A percentile compares a stretch with the other conserved stretches of the same genome.
phyloP scores from a whole-genome alignment of 768 basidiomycete species.

The Termitomyces sp. region DNA sequence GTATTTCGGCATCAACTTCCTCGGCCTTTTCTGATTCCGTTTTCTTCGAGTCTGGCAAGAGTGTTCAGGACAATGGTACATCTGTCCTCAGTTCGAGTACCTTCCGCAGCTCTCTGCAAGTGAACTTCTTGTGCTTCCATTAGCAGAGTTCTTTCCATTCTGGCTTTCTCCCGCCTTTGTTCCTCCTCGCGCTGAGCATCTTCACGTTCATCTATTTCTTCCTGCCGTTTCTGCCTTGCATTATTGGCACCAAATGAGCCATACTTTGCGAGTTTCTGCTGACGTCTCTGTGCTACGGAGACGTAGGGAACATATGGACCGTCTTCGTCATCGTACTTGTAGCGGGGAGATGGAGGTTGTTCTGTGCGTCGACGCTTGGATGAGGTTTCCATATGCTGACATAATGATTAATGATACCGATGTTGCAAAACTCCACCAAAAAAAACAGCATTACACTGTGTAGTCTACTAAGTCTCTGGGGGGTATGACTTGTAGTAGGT shows the following conservation, averaged over 20 bases:
- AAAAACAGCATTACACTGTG: no score
- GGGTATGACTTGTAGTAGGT: not conserved
- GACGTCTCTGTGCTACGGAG: constrained; percentile 78
- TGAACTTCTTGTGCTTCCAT: constrained; percentile 96
- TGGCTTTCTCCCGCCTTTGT: constrained; percentile 58
- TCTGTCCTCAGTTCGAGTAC: constrained; percentile 27
- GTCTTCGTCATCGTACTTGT: constrained; percentile 58
- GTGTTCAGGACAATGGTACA: not conserved
- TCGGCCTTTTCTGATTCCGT: constrained; percentile 79
- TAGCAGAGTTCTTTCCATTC: constrained; percentile 84
- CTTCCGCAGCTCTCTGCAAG: constrained; percentile 72
- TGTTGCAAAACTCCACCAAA: no score
- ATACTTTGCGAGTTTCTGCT: constrained; percentile 74
- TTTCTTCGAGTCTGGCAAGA: constrained; percentile 69
- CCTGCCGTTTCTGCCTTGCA: constrained; percentile 42
- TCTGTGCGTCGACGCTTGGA: constrained; percentile 47
- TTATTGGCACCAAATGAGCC: constrained; percentile 51
- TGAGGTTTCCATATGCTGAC: constrained; percentile 27
- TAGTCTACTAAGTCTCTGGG: no score
- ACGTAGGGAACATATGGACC: constrained; percentile 80
- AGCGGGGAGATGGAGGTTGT: constrained; percentile 54
- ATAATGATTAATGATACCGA: no score
- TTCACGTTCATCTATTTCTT: constrained; percentile 64
- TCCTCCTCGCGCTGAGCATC: constrained; percentile 82
- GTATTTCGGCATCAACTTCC: constrained; percentile 86